Conservation (phyloP, 106 monocot genomes). For the Apostasia ramifera region DNA sequence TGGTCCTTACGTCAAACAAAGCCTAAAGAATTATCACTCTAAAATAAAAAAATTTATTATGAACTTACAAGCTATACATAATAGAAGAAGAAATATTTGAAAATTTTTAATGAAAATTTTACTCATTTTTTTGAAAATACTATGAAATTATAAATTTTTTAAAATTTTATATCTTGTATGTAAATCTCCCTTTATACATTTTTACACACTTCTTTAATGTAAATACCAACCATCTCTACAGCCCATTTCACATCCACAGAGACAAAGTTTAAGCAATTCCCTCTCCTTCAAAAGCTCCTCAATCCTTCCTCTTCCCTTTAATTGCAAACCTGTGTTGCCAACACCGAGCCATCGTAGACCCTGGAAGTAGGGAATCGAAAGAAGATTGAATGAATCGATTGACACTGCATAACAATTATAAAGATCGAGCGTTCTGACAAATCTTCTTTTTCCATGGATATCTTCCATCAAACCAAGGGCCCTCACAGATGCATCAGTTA, state of each 20-base stretch:
- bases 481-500: constrained; percentile 51
- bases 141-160: no score
- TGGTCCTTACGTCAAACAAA: no score
- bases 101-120: no score
- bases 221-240: constrained; percentile 60
- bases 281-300: constrained; percentile 18
- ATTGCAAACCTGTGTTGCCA: constrained; percentile 28
- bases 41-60: no score
- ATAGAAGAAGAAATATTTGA: no score
- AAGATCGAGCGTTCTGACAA: constrained; percentile 70
- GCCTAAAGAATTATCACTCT: no score
- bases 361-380: constrained; percentile 39
- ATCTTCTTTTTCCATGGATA: constrained; percentile 13
- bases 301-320: constrained; percentile 13
- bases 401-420: constrained; percentile 53
- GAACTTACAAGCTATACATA: no score
- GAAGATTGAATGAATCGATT: constrained; percentile 17
- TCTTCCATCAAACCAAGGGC: constrained; percentile 35
- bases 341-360: constrained; percentile 74
- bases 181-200: no score
- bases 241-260: constrained; percentile 68
- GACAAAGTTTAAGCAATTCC: constrained; percentile 36
- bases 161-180: no score
- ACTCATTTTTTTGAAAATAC: no score
- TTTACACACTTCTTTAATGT: constrained; percentile 16